Evolutionary conservation across 306 rosid genomes (phyloP).

Genomic region (Acmispon strigosus): DNA sequence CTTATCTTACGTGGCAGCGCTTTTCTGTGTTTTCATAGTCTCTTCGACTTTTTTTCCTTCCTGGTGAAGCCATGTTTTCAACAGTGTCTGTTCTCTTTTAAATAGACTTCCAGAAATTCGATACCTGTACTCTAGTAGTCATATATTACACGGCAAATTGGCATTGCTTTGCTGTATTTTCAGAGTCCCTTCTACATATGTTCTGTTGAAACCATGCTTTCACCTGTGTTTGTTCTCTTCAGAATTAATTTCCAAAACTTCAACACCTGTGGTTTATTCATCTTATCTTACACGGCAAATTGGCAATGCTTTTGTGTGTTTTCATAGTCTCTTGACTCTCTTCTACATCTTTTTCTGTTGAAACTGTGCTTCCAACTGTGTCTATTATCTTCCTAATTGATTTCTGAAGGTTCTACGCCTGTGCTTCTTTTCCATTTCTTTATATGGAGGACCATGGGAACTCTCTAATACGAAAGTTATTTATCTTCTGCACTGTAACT

Average conservation of each 20-base stretch:
- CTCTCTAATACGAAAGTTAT: neutral
- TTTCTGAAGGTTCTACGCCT: neutral
- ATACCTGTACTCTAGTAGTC: neutral
- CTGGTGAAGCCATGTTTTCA: neutral
- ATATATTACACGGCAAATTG: neutral
- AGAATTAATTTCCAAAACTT: constrained; percentile 1
- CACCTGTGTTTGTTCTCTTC: neutral
- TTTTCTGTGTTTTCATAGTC: neutral
- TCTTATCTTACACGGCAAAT: neutral
- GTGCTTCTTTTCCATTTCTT: neutral
- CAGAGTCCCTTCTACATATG: neutral
- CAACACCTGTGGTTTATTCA: neutral
- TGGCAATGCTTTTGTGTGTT: neutral
- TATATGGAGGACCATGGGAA: neutral
- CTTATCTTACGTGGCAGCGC: neutral
- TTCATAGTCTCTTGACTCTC: neutral
- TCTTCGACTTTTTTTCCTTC: neutral
- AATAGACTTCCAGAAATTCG: neutral
- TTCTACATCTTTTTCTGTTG: constrained; percentile 1
- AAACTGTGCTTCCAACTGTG: neutral
- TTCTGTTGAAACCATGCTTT: neutral
- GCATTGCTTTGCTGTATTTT: neutral
- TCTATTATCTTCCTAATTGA: neutral
- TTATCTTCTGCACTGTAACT: neutral
- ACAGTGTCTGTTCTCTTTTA: neutral